Evolutionary conservation across 805 yeast species (phyloP), one percentile per base, ranked within the genome.

Genomic region (Candida orba): DNA sequence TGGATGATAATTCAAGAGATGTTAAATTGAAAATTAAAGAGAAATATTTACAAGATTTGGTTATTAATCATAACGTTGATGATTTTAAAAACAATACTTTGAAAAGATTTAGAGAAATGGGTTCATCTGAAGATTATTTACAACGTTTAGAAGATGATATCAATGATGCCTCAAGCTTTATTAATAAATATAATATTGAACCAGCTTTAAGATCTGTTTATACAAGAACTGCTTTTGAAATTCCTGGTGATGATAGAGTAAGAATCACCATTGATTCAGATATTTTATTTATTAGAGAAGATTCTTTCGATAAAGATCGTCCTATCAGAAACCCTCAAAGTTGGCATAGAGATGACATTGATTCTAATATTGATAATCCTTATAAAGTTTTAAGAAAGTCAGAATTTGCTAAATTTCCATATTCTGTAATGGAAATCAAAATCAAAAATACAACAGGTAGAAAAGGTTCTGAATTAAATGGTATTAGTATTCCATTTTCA

Each of bases 261-360:
- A 80, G 98, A 61, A 81, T 93, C 48, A 81, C 86, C 36, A 86
- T 91, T 50, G 98, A 91, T 65, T 83, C 95, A 14, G 93, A 93
- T 61, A 78, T 93, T 44, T 59, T 81, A 41, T 90, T 86, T 59
- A 81, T 91, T 48, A 78, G 98, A 55, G 99, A 91, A 62, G 98
- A 91, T 62, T 66, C 91, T 0, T 84, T 91, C 58, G 96, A 90
- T 63, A 66, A 72, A 37, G 80, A 78, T 50, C 76, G 90, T 53
- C 98, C 99, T 15, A 84, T 89, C 49, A 82, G 99, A 66, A 85
- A 88, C 58, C 95, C 96, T 33, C 65, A 67, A 18, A 76, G 73
- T 54, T 91, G 99, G 99, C 98, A 90, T 65, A 78, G 98, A 64
- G 70, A 79, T 37, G 98, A 93, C 62, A 78, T 91, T 44, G 99